Base-by-base conservation (phyloP, 495 filamentous ascomycete genomes). In the Umbilicaria muhlenbergii region DNA sequence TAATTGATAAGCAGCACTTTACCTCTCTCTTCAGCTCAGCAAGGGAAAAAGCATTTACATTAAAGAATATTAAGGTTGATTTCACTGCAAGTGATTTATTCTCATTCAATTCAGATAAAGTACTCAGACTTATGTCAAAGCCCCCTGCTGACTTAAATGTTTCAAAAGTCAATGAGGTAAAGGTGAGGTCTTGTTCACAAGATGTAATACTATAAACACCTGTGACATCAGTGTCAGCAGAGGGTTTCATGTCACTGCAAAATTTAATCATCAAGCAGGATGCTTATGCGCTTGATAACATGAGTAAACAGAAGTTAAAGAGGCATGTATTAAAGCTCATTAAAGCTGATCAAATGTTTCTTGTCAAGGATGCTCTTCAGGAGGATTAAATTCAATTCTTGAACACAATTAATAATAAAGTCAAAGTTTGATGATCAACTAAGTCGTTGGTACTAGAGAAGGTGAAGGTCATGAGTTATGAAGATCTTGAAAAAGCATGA, bases 401-500 rank as follows among this genome's bases (percentile, higher is more conserved):
- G 40, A 36, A 44, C 42, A 43, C 45, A 42, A 55, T 59, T 24
- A 59, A 61, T 34, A 52, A 54, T 42, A 43, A 54, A 45, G 50
- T 44, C 34, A 47, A 46, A 34, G 46, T 32, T 51, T 44, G 48
- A 43, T 24, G 52, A 51, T 59, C 55, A 19, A 58, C 48, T 38
- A 44, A 42, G 38, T 46, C 46, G 34, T 34, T 39, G 28, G 45
- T 58, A 24, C 33, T 59, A 48, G 55, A 50, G 40, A 49, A 54
- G 41, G 51, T 38, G 19, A 59, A 59, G 44, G 55, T 56, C 1
- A 59, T 60, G 51, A 61, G 54, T 49, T 61, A 50, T 50, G 55
- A 62, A 49, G 53, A 62, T 42, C 49, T 62, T 33, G 48, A 59
- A 46, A 42, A 57, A 48, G 58, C 52, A 55, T 50, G 57, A 51